Base-by-base conservation (phyloP, 1,284 basidiomycete species). In the Ustilago xerochloae region DNA sequence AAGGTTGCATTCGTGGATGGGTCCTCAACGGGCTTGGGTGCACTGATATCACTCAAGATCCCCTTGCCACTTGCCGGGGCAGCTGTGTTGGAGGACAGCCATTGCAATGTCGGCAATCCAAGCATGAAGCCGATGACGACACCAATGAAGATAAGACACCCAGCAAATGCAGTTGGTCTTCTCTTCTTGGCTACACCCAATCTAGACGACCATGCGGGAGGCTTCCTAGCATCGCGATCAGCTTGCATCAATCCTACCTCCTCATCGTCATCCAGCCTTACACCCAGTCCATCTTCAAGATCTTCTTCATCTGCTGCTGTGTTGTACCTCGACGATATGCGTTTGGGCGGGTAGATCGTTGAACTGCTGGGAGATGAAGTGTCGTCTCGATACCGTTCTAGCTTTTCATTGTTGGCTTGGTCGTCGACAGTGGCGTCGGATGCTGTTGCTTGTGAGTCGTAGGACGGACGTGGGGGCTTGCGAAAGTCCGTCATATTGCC, bases 211-310 rank as follows among this genome's bases (percentile, higher is more conserved):
- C 57, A 53, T 15, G 24, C 29, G 3, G 47, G 58, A 3, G 32
- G 18, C 7, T 12, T 20, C 10, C 59, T 30, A 6, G 39, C 35
- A 41, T 62, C 59, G 24, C 78, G 36, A 26, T 78, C 74, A 0
- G 39, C 55, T 39, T 77, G 69, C 77, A 80, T 80, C 18, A 80
- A 39, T 2, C 77, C 70, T 4, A 78, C 78, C 35, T 61, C 35
- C 38, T 80, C 77, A 9, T 80, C 77, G 22, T 80, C 78, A 30
- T 80, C 75, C 2, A 73, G 35, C 16, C 28, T 30, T 29, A 66
- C 5, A 15, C 54, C 59, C 0, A 56, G 18, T 2, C 47, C 59
- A 9, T 47, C 63, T 20, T 55, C 55, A 4, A 58, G 24, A 13
- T 60, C 65, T 16, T 68, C 58, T 1, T 16, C 43, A 3, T 54